Conservation (phyloP, 805 yeast genomes). For the Spathaspora gorwiae region DNA sequence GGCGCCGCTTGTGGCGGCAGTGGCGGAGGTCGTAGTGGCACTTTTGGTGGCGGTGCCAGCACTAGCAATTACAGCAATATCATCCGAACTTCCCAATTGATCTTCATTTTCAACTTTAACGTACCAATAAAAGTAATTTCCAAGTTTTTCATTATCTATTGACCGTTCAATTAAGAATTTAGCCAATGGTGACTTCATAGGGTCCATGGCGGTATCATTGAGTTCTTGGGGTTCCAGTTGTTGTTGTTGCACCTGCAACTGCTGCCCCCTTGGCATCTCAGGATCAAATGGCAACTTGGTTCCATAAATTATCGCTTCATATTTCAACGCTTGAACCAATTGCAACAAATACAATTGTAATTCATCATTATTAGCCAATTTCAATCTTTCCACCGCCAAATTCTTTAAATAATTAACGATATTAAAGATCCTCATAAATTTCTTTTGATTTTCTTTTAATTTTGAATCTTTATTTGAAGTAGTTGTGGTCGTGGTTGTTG, state of each 20-base stretch:
- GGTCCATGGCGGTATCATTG: slow-evolving; percentile 4
- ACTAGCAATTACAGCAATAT: not conserved
- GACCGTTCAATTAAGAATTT: slow-evolving; percentile 74
- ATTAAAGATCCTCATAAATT: slow-evolving; percentile 26
- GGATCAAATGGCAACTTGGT: slow-evolving; percentile 2
- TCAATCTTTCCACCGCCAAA: slow-evolving; percentile 82
- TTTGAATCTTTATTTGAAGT: slow-evolving; percentile 3
- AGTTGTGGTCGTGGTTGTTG: not conserved
- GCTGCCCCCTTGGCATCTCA: not conserved
- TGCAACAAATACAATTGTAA: slow-evolving; percentile 79
- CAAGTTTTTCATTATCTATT: slow-evolving; percentile 57
- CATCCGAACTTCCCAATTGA: slow-evolving; percentile 18
- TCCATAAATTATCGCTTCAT: slow-evolving; percentile 47
- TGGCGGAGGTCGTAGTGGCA: slow-evolving; percentile 3
- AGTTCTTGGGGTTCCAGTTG: too few species aligned
- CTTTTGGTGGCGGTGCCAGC: slow-evolving; percentile 3
- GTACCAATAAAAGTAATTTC: slow-evolving; percentile 88
- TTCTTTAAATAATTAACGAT: slow-evolving; percentile 63
- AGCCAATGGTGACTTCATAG: slow-evolving; percentile 56
- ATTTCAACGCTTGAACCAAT: slow-evolving; percentile 84
- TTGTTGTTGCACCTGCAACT: too few species aligned
- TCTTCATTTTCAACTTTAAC: slow-evolving; percentile 84
- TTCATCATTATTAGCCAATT: slow-evolving; percentile 75
- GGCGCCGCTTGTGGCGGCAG: too few species aligned
- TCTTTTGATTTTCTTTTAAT: slow-evolving; percentile 21